Base-by-base conservation (phyloP, 2,329 filamentous ascomycete species). In the Scytalidium lignicola region DNA sequence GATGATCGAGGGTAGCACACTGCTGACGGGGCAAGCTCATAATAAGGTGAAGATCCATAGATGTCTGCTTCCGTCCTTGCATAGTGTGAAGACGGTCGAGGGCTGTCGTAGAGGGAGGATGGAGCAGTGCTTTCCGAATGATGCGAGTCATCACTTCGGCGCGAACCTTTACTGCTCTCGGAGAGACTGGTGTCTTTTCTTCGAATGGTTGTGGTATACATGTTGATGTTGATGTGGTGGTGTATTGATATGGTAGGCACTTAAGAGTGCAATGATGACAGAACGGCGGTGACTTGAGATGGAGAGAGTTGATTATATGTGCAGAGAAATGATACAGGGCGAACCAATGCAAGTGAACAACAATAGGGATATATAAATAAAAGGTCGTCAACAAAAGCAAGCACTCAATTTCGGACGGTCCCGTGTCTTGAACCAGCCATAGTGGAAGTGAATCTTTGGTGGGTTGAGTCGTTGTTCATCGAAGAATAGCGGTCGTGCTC, bases 121-220 rank as follows among this genome's bases (percentile, higher is more conserved):
- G 71, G 70, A 12, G 72, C 69, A 21, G 75, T 77, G 56, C 72
- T 76, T 46, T 67, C 65, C 9, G 74, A 75, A 44, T 67, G 54
- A 44, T 72, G 72, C 17, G 72, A 74, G 41, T 74, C 71, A 51
- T 69, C 65, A 58, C 73, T 75, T 51, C 65, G 65, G 46, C 65
- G 65, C 13, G 70, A 74, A 51, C 65, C 65, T 43, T 64, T 65
- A 51, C 68, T 70, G 48, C 65, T 69, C 50, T 68, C 65, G 46
- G 55, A 58, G 18, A 51, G 43, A 41, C 54, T 51, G 43, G 55
- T 62, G 21, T 57, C 54, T 46, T 58, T 51, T 58, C 57, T 57
- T 55, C 53, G 55, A 39, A 55, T 55, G 41, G 41, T 26, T n/a
- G 23, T 37, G 32, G 32, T 22, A 43, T 43, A 23, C 23, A 22